Evolutionary conservation across 164 flowering plant species (phyloP).

Genomic region (Dillenia turbinata): DNA sequence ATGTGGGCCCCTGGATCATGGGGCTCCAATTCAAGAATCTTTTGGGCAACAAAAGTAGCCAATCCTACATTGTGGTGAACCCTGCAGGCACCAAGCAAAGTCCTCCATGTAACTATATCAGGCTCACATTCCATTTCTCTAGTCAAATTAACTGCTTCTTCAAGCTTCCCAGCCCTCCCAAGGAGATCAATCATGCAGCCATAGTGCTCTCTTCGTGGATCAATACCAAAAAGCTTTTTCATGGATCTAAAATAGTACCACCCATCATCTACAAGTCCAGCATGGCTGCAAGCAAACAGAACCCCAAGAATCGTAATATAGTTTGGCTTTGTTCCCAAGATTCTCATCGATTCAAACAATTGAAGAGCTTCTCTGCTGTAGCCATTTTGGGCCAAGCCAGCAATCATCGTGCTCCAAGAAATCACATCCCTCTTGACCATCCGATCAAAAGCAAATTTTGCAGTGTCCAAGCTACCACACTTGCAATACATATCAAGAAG

Average conservation of each 20-base stretch:
- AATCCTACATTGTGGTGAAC: conserved; percentile 57
- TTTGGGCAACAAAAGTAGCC: conserved; percentile 63
- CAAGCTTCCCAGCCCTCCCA: conserved; percentile 81
- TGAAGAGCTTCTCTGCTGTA: conserved; percentile 54
- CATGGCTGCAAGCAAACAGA: conserved; percentile 92
- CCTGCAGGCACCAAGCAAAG: conserved; percentile 76
- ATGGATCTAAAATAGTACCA: conserved; percentile 60
- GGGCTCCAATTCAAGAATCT: conserved; percentile 57
- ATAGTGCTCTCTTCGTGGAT: conserved; percentile 77
- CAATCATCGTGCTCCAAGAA: conserved; percentile 93
- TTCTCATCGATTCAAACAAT: conserved; percentile 62
- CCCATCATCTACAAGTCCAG: conserved; percentile 73
- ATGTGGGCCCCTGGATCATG: conserved; percentile 69
- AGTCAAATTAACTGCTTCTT: conserved; percentile 58
- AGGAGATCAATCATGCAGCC: conserved; percentile 91
- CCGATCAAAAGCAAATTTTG: conserved; percentile 37
- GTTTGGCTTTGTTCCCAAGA: conserved; percentile 52
- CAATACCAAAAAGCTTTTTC: conserved; percentile 53
- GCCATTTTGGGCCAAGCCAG: conserved; percentile 87
- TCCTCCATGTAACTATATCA: conserved; percentile 74
- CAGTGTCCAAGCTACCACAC: conserved; percentile 83
- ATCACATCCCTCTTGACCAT: conserved; percentile 72
- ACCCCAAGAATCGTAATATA: conserved; percentile 68
- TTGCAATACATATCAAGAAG: conserved; percentile 93
- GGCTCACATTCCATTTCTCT: conserved; percentile 64